Percentiles rank a stretch among this genome's conserved stretches.
Evolutionary conservation across 2,329 filamentous ascomycete species (phyloP).

Genomic region (Elsinoe ampelina): DNA sequence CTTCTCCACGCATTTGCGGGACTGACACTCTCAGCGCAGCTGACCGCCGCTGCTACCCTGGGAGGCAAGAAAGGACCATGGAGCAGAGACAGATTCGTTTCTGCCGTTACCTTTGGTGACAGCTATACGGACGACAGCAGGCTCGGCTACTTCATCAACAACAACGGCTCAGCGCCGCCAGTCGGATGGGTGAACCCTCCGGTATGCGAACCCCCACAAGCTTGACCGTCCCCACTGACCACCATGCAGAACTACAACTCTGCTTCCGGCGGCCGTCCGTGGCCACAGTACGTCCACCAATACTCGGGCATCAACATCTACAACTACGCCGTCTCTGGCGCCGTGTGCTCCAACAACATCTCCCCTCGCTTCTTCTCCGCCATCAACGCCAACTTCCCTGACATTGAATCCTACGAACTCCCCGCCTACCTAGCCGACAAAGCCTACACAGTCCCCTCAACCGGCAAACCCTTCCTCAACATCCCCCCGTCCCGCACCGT

Average conservation of each 20-base stretch:
- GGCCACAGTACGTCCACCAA: slow-evolving; percentile 58
- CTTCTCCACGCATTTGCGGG: background rate
- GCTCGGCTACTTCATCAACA: slow-evolving; percentile 50
- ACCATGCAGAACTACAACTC: slow-evolving; percentile 34
- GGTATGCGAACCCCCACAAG: slow-evolving; percentile 24
- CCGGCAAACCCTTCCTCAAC: slow-evolving; percentile 34
- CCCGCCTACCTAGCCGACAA: slow-evolving; percentile 40
- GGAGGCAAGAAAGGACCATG: background rate
- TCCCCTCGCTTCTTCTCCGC: slow-evolving; percentile 45
- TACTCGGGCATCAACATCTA: slow-evolving; percentile 48
- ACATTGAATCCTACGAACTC: slow-evolving; percentile 39
- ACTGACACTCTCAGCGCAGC: slow-evolving; percentile 4
- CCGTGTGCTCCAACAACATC: slow-evolving; percentile 62
- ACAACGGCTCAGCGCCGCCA: slow-evolving; percentile 54
- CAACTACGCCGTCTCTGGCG: slow-evolving; percentile 65
- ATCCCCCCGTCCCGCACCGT: slow-evolving; percentile 51
- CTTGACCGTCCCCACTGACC: background rate
- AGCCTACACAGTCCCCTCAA: slow-evolving; percentile 22
- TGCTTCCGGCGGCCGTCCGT: slow-evolving; percentile 56
- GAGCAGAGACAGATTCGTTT: slow-evolving; percentile 42
- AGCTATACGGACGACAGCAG: slow-evolving; percentile 69
- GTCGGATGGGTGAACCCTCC: slow-evolving; percentile 46
- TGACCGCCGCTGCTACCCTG: background rate
- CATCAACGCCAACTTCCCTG: slow-evolving; percentile 51
- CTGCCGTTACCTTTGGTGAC: slow-evolving; percentile 62